A percentile compares a stretch with the other conserved stretches of the same genome.
Conservation (phyloP, 805 yeast genomes). For the Candida sonorensis region DNA sequence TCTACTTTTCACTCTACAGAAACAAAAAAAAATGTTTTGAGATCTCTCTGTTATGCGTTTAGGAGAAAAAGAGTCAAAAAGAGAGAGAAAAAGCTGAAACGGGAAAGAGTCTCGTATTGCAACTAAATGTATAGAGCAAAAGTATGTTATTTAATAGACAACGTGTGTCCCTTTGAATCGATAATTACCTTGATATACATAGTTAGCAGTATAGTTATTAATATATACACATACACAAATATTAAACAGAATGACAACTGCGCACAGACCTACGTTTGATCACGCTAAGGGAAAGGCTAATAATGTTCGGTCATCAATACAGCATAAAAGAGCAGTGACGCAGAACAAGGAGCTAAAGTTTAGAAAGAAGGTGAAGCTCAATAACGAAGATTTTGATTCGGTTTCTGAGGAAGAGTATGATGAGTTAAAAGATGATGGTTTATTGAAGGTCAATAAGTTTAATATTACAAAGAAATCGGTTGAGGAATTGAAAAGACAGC, state of each 20-base stretch:
- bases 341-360: conserved; percentile 49
- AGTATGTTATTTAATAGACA: too few species aligned
- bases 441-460: conserved; percentile 19
- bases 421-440: conserved; percentile 30
- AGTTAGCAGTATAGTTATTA: too few species aligned
- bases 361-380: conserved; percentile 24
- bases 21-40: too few species aligned
- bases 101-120: too few species aligned
- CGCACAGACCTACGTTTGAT: conserved; percentile 64
- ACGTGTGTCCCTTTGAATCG: too few species aligned
- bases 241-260: conserved; percentile 48
- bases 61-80: too few species aligned
- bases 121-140: too few species aligned
- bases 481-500: conserved; percentile 12
- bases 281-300: conserved; percentile 51
- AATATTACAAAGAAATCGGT: conserved; percentile 12
- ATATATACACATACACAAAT: too few species aligned
- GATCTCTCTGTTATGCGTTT: too few species aligned
- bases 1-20: too few species aligned
- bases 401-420: conserved; percentile 45
- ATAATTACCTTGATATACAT: too few species aligned
- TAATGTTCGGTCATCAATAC: conserved; percentile 35
- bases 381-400: conserved; percentile 29
- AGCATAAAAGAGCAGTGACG: conserved; percentile 48
- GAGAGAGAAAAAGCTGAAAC: too few species aligned